Conservation (phyloP, 805 yeast species). For the Sugiyamaella chiloensis region DNA sequence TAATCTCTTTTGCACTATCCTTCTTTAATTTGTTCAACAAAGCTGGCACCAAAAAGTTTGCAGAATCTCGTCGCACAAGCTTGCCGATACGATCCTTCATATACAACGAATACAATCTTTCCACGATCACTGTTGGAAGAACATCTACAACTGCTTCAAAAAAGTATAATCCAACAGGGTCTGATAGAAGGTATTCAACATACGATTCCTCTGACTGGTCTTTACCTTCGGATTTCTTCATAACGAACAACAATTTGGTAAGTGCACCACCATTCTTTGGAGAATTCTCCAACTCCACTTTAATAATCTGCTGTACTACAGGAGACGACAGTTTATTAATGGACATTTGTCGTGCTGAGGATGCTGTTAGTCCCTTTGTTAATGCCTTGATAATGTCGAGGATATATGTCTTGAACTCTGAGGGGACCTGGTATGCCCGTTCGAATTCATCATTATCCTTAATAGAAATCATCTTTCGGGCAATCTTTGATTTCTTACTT, state of each 20-base stretch:
- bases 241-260: constrained; percentile 56
- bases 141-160: constrained; percentile 66
- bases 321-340: constrained; percentile 85
- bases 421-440: constrained; percentile 65
- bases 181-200: constrained; percentile 78
- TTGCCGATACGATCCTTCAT: constrained; percentile 72
- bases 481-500: constrained; percentile 76
- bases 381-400: constrained; percentile 46
- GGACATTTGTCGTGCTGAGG: constrained; percentile 65
- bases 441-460: constrained; percentile 72
- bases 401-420: constrained; percentile 60
- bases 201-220: constrained; percentile 52
- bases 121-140: constrained; percentile 65
- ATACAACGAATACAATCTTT: constrained; percentile 65
- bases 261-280: constrained; percentile 6
- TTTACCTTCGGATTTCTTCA: constrained; percentile 41
- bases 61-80: constrained; percentile 77
- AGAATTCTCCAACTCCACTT: constrained; percentile 58
- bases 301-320: constrained; percentile 71
- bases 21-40: constrained; percentile 62
- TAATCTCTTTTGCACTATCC: constrained; percentile 48
- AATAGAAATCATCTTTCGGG: constrained; percentile 89
- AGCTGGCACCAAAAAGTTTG: constrained; percentile 74
- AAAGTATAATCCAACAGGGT: constrained; percentile 92
- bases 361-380: constrained; percentile 34